These are phyloP conservation scores for Euryodendron excelsum DNA, from an alignment of 148 eudicot genomes.

Conservation along the genomic window DNA sequence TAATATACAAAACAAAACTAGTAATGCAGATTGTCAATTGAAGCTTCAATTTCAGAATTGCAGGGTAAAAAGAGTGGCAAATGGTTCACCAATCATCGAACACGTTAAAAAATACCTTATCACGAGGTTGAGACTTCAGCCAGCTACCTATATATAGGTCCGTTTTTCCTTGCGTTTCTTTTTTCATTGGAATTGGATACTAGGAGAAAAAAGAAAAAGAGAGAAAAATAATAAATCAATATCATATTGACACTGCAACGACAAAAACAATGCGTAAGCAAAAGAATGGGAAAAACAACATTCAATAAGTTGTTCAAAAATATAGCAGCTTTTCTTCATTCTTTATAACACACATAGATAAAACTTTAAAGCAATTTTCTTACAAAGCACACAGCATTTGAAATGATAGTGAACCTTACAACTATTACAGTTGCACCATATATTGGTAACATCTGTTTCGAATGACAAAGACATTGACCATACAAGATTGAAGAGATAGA, in stretches of 20 bases:
- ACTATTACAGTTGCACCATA: neutral
- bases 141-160: conserved; percentile 80
- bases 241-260: neutral
- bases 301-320: neutral
- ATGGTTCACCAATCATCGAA: conserved; percentile 5
- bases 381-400: neutral
- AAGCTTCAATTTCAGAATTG: neutral
- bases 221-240: neutral
- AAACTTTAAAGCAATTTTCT: neutral
- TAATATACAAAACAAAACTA: neutral
- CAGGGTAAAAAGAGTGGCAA: neutral
- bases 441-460: neutral
- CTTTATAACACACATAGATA: neutral
- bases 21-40: neutral
- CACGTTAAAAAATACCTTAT: conserved; percentile 51
- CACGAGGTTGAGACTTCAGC: conserved; percentile 89
- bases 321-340: neutral
- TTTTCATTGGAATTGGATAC: conserved; percentile 88
- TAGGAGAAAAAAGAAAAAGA: conserved; percentile 22
- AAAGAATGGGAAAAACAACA: neutral
- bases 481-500: neutral
- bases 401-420: neutral
- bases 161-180: conserved; percentile 93
- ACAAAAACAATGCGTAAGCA: neutral
- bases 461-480: neutral